Conservation (phyloP, 768 basidiomycete genomes). For the Calvatia gigantea region DNA sequence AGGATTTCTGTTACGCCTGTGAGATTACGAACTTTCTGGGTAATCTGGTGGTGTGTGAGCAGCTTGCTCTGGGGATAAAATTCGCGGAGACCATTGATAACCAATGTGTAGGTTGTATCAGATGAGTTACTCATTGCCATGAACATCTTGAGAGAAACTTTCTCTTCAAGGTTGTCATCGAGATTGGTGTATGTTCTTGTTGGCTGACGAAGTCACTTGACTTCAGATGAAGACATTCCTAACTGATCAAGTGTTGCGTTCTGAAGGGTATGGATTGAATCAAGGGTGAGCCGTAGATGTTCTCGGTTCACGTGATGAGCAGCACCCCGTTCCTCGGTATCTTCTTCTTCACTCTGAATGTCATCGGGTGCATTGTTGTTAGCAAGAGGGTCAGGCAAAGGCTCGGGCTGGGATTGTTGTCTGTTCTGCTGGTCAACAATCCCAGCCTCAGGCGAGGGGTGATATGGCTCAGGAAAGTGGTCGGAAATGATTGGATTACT, state of each 20-base stretch:
- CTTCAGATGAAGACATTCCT: conserved; percentile 15
- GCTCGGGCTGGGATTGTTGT: too few species aligned
- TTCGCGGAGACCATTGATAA: not conserved
- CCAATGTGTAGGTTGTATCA: not conserved
- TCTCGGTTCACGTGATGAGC: not conserved
- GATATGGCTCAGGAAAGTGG: too few species aligned
- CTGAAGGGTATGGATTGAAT: not conserved
- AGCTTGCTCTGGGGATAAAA: not conserved
- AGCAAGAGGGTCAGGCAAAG: too few species aligned
- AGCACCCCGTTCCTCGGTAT: not conserved
- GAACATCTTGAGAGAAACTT: conserved; percentile 5
- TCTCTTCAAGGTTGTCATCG: conserved; percentile 11
- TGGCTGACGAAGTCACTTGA: conserved; percentile 24
- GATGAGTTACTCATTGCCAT: not conserved
- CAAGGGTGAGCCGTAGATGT: not conserved
- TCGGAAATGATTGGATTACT: too few species aligned
- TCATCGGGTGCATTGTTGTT: too few species aligned
- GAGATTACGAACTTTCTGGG: conserved; percentile 18
- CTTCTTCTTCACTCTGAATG: not conserved
- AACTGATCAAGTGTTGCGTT: conserved; percentile 24
- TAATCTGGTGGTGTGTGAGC: conserved; percentile 24
- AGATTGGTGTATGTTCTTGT: not conserved
- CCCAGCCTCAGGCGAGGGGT: too few species aligned
- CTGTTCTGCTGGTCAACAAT: too few species aligned
- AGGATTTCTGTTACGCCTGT: conserved; percentile 31